phyloP scores from a whole-genome alignment of 805 yeast species.

The Ogataea paradorogensis region DNA sequence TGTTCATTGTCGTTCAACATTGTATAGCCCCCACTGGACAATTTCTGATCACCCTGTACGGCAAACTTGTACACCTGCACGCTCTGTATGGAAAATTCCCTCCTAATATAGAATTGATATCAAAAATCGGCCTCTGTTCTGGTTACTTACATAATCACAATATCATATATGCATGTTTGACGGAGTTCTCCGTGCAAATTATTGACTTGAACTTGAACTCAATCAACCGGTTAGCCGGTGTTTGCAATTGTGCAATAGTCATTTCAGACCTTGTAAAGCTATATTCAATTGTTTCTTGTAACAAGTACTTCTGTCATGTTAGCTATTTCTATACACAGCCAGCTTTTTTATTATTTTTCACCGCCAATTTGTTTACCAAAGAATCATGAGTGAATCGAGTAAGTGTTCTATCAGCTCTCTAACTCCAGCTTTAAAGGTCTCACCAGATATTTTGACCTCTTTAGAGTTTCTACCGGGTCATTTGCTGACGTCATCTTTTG shows the following conservation, averaged over 20 bases:
- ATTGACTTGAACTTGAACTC: neutral
- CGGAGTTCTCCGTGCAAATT: slow-evolving; percentile 6
- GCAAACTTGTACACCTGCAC: neutral
- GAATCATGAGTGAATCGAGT: neutral
- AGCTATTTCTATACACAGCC: neutral
- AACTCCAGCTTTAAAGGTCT: neutral
- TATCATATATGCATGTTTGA: neutral
- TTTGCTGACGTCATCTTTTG: slow-evolving; percentile 14
- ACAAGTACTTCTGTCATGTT: no score
- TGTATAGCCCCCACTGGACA: no score
- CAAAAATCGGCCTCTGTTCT: neutral
- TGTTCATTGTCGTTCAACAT: no score
- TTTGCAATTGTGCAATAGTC: no score
- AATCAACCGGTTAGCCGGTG: slow-evolving; percentile 1
- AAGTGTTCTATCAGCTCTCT: neutral
- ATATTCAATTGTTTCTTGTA: no score
- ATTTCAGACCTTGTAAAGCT: no score
- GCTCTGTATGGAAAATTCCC: neutral
- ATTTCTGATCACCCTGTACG: no score
- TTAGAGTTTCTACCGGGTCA: slow-evolving; percentile 6
- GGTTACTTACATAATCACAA: slow-evolving; percentile 1
- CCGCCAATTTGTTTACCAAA: neutral
- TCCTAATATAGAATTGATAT: neutral
- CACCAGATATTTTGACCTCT: neutral
- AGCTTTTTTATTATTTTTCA: neutral